These are phyloP conservation scores for Aechmea fasciata DNA, from an alignment of 176 grass and related monocot species.

Conservation along the genomic window DNA sequence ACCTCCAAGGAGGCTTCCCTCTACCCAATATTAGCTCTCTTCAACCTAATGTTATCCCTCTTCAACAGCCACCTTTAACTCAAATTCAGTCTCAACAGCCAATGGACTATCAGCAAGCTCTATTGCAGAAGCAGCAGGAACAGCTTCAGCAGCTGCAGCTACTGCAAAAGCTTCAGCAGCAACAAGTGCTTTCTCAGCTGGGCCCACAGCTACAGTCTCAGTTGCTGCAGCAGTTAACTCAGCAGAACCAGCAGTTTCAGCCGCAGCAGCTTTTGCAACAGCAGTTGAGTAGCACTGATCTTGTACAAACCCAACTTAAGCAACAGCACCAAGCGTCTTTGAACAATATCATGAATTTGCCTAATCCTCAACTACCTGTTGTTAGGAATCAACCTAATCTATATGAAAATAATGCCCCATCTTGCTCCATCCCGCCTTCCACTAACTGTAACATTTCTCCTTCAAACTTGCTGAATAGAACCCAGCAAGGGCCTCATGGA, in stretches of 20 bases:
- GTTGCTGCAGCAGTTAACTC: constrained; percentile 55
- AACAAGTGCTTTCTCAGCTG: constrained; percentile 81
- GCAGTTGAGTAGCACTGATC: constrained; percentile 29
- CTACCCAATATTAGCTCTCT: constrained; percentile 30
- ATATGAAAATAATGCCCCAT: constrained; percentile 42
- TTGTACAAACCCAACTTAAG: constrained; percentile 32
- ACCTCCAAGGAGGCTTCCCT: constrained; percentile 27
- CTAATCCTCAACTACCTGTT: constrained; percentile 49
- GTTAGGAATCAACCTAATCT: constrained; percentile 52
- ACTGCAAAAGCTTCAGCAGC: constrained; percentile 91
- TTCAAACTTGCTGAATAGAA: constrained; percentile 43
- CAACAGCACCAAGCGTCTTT: constrained; percentile 43
- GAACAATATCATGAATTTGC: constrained; percentile 30
- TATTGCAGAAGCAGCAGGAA: constrained; percentile 68
- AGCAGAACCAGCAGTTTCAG: constrained; percentile 64
- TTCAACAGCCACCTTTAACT: constrained; percentile 41
- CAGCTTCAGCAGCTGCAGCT: constrained; percentile 84
- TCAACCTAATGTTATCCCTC: constrained; percentile 24
- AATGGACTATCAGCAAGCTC: constrained; percentile 64
- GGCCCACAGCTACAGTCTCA: constrained; percentile 67
- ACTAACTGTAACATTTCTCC: constrained; percentile 40
- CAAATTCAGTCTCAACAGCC: constrained; percentile 54
- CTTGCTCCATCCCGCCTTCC: constrained; percentile 48
- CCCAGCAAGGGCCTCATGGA: constrained; percentile 65
- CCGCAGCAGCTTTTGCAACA: constrained; percentile 65